phyloP scores from a whole-genome alignment of 164 flowering plant genomes.

The Macadamia integrifolia region DNA sequence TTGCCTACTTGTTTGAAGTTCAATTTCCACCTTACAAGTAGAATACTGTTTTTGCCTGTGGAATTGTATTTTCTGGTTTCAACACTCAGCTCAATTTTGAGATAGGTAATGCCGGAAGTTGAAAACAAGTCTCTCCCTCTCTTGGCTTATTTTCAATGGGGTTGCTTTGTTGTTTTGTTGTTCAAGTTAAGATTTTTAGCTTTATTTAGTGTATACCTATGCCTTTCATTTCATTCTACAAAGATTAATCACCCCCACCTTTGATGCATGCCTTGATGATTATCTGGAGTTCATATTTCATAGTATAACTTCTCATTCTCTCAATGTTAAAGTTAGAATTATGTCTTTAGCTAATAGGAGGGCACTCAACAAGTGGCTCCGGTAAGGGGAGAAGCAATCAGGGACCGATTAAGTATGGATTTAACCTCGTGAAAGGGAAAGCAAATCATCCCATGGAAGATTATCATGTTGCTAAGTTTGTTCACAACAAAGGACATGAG shows the following conservation, averaged over 20 bases:
- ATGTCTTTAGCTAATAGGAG: constrained; percentile 28
- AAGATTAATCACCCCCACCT: background rate
- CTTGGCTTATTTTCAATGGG: background rate
- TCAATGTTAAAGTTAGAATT: background rate
- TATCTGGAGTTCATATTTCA: background rate
- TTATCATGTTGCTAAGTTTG: constrained; percentile 76
- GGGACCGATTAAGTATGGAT: constrained; percentile 60
- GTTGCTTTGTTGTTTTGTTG: background rate
- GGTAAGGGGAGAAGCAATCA: constrained; percentile 67
- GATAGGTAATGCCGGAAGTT: background rate
- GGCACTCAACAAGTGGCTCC: constrained; percentile 36
- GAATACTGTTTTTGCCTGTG: background rate
- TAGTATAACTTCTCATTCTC: background rate
- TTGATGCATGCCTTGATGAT: background rate
- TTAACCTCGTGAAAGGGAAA: constrained; percentile 71
- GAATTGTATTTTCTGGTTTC: background rate
- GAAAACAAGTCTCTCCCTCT: background rate
- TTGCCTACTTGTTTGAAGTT: background rate
- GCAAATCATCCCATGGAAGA: constrained; percentile 97
- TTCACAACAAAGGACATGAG: constrained; percentile 50
- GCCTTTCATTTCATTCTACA: background rate
- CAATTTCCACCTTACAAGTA: background rate
- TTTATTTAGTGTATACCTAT: background rate
- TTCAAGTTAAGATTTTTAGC: no score
- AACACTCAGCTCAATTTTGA: background rate